phyloP scores from a whole-genome alignment of 1,284 basidiomycete genomes.

The Trichosporon asahii region DNA sequence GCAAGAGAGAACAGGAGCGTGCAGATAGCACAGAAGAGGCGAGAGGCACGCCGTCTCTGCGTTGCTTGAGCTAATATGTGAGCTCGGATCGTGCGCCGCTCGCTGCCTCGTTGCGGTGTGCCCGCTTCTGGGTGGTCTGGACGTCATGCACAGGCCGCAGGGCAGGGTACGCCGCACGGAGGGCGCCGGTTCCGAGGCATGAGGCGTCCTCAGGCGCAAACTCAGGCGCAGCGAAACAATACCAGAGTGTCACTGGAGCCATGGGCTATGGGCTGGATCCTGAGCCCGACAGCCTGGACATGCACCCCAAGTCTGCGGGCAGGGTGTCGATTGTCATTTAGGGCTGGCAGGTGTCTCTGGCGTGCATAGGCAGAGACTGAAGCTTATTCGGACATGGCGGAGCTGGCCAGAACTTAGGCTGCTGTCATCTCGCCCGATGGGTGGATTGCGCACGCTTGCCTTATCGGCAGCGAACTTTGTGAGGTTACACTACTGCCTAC shows the following conservation, averaged over 20 bases:
- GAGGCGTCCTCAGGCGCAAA: not conserved
- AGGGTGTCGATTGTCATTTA: not conserved
- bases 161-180: not conserved
- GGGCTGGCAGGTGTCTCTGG: not conserved
- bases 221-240: no score
- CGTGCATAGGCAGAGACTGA: not conserved
- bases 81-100: not conserved
- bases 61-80: not conserved
- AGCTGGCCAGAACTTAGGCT: not conserved
- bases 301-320: not conserved
- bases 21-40: not conserved
- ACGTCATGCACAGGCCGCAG: not conserved
- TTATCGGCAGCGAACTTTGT: not conserved
- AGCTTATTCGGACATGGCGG: not conserved
- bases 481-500: not conserved
- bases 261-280: not conserved
- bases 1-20: not conserved
- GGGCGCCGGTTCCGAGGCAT: not conserved
- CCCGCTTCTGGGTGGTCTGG: not conserved
- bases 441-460: not conserved
- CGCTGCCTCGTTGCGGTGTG: not conserved
- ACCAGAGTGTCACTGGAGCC: not conserved
- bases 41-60: not conserved
- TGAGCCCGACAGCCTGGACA: not conserved
- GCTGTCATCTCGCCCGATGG: not conserved